Conservation (phyloP, 2,329 filamentous ascomycete genomes). For the Salinomyces thailandicus region DNA sequence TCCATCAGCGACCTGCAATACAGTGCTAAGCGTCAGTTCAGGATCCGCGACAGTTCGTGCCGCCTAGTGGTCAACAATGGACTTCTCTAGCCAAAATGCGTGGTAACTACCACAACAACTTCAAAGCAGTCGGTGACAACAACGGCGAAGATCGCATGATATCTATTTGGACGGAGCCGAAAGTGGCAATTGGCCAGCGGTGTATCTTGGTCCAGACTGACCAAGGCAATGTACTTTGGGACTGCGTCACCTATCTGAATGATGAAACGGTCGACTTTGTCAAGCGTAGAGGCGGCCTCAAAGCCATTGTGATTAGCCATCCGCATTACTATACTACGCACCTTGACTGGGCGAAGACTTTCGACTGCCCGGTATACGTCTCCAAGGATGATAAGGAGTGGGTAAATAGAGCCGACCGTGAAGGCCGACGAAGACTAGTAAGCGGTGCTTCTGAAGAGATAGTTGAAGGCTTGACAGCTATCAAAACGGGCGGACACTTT, state of each 20-base stretch:
- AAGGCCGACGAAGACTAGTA: conserved; percentile 38
- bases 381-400: conserved; percentile 55
- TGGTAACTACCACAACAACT: conserved; percentile 44
- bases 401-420: conserved; percentile 42
- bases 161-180: conserved; percentile 36
- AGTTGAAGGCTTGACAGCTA: conserved; percentile 44
- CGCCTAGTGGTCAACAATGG: conserved; percentile 54
- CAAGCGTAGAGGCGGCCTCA: conserved; percentile 51
- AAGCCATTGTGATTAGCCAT: conserved; percentile 54
- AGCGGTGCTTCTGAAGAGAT: conserved; percentile 24
- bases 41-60: conserved; percentile 59
- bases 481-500: conserved; percentile 73
- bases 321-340: conserved; percentile 77
- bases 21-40: conserved; percentile 13
- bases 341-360: conserved; percentile 59
- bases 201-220: conserved; percentile 58
- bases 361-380: conserved; percentile 60
- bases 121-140: conserved; percentile 32
- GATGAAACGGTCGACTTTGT: conserved; percentile 50
- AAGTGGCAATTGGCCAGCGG: conserved; percentile 63
- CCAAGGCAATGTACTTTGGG: conserved; percentile 66
- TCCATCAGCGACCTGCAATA: not conserved
- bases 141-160: conserved; percentile 34
- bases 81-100: conserved; percentile 43
- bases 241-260: conserved; percentile 62